Conservation (phyloP, 768 basidiomycete genomes). For the Dendrothele bispora region DNA sequence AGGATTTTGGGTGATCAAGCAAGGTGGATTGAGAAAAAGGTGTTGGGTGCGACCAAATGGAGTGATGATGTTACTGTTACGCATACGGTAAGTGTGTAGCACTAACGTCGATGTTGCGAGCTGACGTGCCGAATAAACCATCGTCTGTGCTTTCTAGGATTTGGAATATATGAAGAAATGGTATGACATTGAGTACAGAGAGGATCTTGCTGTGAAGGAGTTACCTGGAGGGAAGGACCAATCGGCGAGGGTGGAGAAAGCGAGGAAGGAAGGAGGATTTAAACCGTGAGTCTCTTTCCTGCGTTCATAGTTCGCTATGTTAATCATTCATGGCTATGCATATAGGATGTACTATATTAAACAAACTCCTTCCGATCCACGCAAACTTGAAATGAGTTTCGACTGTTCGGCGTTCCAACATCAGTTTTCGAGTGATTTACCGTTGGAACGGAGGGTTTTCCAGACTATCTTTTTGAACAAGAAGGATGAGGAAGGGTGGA, state of each 20-base stretch:
- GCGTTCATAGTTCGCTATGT: not conserved
- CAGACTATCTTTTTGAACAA: slow-evolving; percentile 41
- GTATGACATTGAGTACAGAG: slow-evolving; percentile 9
- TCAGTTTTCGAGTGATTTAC: slow-evolving; percentile 5
- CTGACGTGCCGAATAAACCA: too few relatives aligned
- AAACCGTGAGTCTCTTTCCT: slow-evolving; percentile 1
- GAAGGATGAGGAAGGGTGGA: slow-evolving; percentile 33
- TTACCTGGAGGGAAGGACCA: slow-evolving; percentile 6
- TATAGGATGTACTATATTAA: slow-evolving; percentile 8
- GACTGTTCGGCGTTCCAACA: slow-evolving; percentile 12
- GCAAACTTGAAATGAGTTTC: slow-evolving; percentile 12
- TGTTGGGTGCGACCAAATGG: slow-evolving; percentile 9
- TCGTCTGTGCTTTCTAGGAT: slow-evolving; percentile 4
- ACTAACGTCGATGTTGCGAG: too few relatives aligned
- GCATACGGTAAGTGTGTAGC: slow-evolving; percentile 9
- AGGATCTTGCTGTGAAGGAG: slow-evolving; percentile 7
- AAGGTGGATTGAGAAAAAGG: slow-evolving; percentile 12
- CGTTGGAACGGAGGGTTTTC: not conserved
- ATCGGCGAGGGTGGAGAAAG: slow-evolving; percentile 5
- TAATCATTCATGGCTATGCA: not conserved
- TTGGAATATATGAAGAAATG: slow-evolving; percentile 10
- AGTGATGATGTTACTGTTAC: slow-evolving; percentile 14
- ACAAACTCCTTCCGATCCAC: slow-evolving; percentile 8
- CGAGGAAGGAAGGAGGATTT: slow-evolving; percentile 5
- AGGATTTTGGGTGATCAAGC: slow-evolving; percentile 4